Percentiles rank a stretch among this genome's conserved stretches.
These are phyloP conservation scores for Pseudogymnoascus sp. DNA, from an alignment of 2,329 filamentous ascomycete genomes.

Conservation along the genomic window DNA sequence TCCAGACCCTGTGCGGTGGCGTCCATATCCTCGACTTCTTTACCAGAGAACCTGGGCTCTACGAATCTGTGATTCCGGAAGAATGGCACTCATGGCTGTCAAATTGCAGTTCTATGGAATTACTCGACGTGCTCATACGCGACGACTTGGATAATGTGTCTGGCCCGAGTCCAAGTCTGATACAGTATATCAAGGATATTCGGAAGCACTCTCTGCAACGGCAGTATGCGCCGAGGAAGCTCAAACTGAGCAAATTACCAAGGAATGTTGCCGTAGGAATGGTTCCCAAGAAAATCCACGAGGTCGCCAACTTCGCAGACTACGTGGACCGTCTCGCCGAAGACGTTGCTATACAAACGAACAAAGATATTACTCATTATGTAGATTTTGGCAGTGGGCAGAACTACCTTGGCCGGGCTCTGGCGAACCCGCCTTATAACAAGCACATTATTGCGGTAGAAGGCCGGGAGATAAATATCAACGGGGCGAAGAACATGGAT, in stretches of 20 bases:
- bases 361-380: slow-evolving; percentile 67
- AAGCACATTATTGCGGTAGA: slow-evolving; percentile 86
- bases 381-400: slow-evolving; percentile 96
- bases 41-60: slow-evolving; percentile 75
- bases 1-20: slow-evolving; percentile 89
- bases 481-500: slow-evolving; percentile 77
- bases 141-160: slow-evolving; percentile 55
- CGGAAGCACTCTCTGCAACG: slow-evolving; percentile 62
- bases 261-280: slow-evolving; percentile 77
- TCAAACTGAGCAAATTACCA: slow-evolving; percentile 51
- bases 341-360: slow-evolving; percentile 51
- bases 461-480: slow-evolving; percentile 77
- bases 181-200: slow-evolving; percentile 66
- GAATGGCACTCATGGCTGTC: slow-evolving; percentile 80
- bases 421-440: slow-evolving; percentile 81
- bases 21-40: slow-evolving; percentile 97
- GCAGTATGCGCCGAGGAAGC: slow-evolving; percentile 41
- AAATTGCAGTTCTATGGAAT: slow-evolving; percentile 60
- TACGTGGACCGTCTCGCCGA: slow-evolving; percentile 61
- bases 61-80: slow-evolving; percentile 64
- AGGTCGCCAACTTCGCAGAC: slow-evolving; percentile 83
- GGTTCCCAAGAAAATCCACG: slow-evolving; percentile 93
- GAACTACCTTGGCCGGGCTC: slow-evolving; percentile 84
- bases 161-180: slow-evolving; percentile 41
- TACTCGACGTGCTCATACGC: slow-evolving; percentile 75